These are phyloP conservation scores for barley (Hordeum vulgare) DNA, from an alignment of 176 grass and related monocot genomes.

Conservation along the genomic window DNA sequence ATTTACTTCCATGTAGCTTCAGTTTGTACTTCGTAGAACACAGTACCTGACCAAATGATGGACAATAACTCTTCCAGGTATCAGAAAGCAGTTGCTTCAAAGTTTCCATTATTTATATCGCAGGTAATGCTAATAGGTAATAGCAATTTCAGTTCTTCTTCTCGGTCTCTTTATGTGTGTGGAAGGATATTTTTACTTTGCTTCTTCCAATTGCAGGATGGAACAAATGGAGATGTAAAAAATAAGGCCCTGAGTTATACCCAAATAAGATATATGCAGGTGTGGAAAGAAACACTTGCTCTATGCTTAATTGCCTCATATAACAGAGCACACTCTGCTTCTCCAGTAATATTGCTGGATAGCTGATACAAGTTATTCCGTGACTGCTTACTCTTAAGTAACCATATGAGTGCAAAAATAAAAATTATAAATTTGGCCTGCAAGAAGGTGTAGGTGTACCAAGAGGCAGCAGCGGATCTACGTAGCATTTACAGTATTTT, in stretches of 20 bases:
- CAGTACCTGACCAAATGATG: not conserved
- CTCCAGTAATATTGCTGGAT: conserved; percentile 8
- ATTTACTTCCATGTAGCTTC: conserved; percentile 5
- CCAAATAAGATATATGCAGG: conserved; percentile 88
- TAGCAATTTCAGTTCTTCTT: conserved; percentile 11
- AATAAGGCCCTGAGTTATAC: conserved; percentile 85
- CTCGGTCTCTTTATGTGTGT: conserved; percentile 11
- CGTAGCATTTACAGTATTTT: too few relatives aligned
- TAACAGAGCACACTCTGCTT: not conserved
- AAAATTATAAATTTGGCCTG: not conserved
- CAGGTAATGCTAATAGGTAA: conserved; percentile 46
- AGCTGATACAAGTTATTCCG: not conserved
- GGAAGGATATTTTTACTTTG: not conserved
- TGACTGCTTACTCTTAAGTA: not conserved
- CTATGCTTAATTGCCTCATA: conserved; percentile 5
- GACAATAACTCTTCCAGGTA: conserved; percentile 54
- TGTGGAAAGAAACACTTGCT: conserved; percentile 24
- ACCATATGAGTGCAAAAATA: not conserved
- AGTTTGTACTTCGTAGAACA: not conserved
- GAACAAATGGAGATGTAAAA: conserved; percentile 87
- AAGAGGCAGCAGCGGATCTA: not conserved
- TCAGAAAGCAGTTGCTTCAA: conserved; percentile 71
- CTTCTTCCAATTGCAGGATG: conserved; percentile 65
- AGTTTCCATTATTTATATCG: conserved; percentile 96
- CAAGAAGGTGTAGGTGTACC: not conserved